A percentile compares a stretch with the other conserved stretches of the same genome.
Evolutionary conservation across 768 basidiomycete species (phyloP).

Genomic region (Russula sp.): DNA sequence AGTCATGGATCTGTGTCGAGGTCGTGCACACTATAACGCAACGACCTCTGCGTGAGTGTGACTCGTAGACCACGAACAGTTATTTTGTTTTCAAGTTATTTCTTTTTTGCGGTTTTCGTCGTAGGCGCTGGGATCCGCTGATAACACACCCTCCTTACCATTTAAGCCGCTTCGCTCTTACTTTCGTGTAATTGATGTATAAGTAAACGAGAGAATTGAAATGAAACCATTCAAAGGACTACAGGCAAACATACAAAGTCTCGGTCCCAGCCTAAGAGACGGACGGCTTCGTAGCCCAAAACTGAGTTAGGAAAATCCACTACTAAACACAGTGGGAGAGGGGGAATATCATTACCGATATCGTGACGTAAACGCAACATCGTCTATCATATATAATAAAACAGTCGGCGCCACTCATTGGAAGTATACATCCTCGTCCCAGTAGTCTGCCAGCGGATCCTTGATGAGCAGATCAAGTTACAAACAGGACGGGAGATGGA

Average conservation of each 20-base stretch:
- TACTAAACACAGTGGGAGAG: background rate
- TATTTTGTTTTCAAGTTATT: background rate
- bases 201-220: slow-evolving; percentile 13
- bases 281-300: background rate
- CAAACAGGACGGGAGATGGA: slow-evolving; percentile 13
- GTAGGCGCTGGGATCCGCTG: slow-evolving; percentile 19
- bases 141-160: slow-evolving; percentile 6
- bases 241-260: too few relatives aligned
- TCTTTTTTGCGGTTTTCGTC: background rate
- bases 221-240: background rate
- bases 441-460: slow-evolving; percentile 36
- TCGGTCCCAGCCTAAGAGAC: too few relatives aligned
- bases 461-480: background rate
- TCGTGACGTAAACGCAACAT: slow-evolving; percentile 7
- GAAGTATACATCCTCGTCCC: slow-evolving; percentile 51
- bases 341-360: background rate
- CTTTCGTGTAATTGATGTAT: slow-evolving; percentile 12
- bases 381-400: background rate
- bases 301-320: background rate
- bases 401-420: slow-evolving; percentile 4
- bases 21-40: slow-evolving; percentile 36
- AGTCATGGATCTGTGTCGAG: slow-evolving; percentile 37
- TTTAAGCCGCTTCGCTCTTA: background rate
- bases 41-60: slow-evolving; percentile 29
- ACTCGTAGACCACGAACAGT: background rate